Evolutionary conservation across 169 alveolate species (phyloP), one percentile per base, ranked within the genome.

Genomic region (Plasmodium vivax): DNA sequence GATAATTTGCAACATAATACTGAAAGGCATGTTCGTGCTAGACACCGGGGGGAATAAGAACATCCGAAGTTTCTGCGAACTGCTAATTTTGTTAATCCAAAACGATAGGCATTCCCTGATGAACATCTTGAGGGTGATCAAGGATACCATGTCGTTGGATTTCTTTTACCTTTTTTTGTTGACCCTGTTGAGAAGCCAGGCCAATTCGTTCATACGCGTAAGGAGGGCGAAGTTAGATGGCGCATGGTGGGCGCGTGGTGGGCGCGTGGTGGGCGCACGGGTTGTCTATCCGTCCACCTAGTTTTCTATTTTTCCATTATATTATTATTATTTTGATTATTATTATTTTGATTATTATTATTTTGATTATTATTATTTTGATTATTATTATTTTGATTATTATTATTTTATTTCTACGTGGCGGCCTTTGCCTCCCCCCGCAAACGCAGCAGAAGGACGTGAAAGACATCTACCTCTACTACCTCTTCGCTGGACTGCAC

Each of bases 81-180:
- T 91, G 30, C 68, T 91, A 19, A 75, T 82, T 71, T 81, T 91
- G 84, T 30, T 91, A 38, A 91, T 91, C 71, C 81, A 91, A 2
- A 81, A 91, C 32, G 95, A 91, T 34, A 75, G 30, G 54, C 83
- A 91, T 41, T 68, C 43, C 8, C 71, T 80, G 38, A 71, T 91
- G 77, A 91, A 27, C 27, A 91, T 91, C 30, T 82, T 91, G 54
- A 43, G 36, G 38, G 36, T 91, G 75, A 82, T 82, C 74, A 91
- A 81, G 38, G 83, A 91, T 38, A 81, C 36, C 30, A 91, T 81
- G 95, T 77, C 95, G 51, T 45, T 51, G 41, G 14, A 80, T 36
- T 91, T 91, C 56, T 91, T 91, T 82, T 91, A 91, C 54, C 91
- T 75, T 91, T 91, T 81, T 38, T 72, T 91, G 56, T 68, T 88